Evolutionary conservation across 1,284 basidiomycete species (phyloP), one percentile per base, ranked within the genome.

Genomic region (Cutaneotrichosporon cutaneum): DNA sequence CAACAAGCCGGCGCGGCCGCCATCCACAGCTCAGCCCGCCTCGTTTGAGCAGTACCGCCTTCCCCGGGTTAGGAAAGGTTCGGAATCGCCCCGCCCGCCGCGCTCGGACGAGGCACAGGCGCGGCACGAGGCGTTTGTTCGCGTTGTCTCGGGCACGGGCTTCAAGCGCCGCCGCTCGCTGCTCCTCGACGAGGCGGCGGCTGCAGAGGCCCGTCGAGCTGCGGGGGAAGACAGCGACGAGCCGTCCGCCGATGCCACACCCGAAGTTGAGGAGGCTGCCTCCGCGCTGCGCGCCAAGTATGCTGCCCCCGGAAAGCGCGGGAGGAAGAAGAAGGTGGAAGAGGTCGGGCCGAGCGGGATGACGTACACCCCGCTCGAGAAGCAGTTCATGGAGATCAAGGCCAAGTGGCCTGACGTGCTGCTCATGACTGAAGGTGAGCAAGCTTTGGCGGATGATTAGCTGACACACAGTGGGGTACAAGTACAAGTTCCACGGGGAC

Each of bases 401-500:
- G 82, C 82, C 56, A 85, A 87, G 35, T 83, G 94, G 74, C 85
- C 86, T 1, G 91, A 87, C 42, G 87, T 88, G 4, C 72, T 97
- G 27, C 82, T 97, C 24, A 86, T 96, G 83, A 84, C 94, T 56
- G 90, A 95, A 76, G 81, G 76, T 78, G 54, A 65, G 72, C 39
- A 2, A n/a, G 18, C 5, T 42, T 21, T 0, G 3, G 5, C 5
- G 11, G 9, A 26, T 24, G 48, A 11, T 5, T 21, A 3, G 14
- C 24, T 55, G 69, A 69, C 48, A 64, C 27, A 24, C 63, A 78
- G 87, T 90, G 22, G 92, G 92, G 7, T 94, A 95, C 77, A 94
- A 90, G 77, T 90, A 89, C 78, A 88, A 83, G 75, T 94, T 96
- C 72, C 94, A 88, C 72, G 92, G 88, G 35, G 89, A 94, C 27